phyloP scores from a whole-genome alignment of 176 grass and related monocot genomes.

The Ampelocalamus luodianensis region DNA sequence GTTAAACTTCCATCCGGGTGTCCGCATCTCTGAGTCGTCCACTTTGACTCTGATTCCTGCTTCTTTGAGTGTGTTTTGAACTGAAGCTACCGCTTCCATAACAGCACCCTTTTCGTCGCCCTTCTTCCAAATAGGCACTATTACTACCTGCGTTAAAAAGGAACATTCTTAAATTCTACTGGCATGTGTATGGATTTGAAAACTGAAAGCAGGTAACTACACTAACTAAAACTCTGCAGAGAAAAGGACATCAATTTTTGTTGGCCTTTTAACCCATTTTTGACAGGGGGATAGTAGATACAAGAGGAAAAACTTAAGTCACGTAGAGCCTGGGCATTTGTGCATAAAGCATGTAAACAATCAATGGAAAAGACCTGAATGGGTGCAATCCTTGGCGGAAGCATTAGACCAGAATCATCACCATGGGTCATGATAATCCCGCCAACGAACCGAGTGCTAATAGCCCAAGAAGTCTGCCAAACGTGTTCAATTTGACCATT shows the following conservation, averaged over 20 bases:
- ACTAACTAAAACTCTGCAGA: not conserved
- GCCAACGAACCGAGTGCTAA: slow-evolving; percentile 94
- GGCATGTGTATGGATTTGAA: not conserved
- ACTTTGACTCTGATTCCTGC: slow-evolving; percentile 92
- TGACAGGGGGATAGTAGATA: slow-evolving; percentile 9
- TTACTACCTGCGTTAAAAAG: slow-evolving; percentile 68
- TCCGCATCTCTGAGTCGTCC: slow-evolving; percentile 77
- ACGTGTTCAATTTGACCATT: slow-evolving; percentile 88
- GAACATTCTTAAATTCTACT: slow-evolving; percentile 19
- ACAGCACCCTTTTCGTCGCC: slow-evolving; percentile 72
- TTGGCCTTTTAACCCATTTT: not conserved
- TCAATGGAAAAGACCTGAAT: slow-evolving; percentile 68
- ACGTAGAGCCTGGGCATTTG: slow-evolving; percentile 23
- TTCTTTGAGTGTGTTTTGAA: slow-evolving; percentile 70
- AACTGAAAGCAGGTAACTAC: slow-evolving; percentile 10
- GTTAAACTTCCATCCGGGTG: slow-evolving; percentile 96
- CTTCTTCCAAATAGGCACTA: slow-evolving; percentile 97
- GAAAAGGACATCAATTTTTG: not conserved
- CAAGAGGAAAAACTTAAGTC: slow-evolving; percentile 11
- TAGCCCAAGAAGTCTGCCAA: slow-evolving; percentile 99
- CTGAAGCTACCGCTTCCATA: slow-evolving; percentile 75
- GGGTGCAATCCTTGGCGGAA: slow-evolving; percentile 93
- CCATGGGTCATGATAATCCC: slow-evolving; percentile 98
- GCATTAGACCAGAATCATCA: slow-evolving; percentile 95
- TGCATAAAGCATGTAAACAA: no score